Percentiles rank a stretch among this genome's conserved stretches.
Evolutionary conservation across 176 grass and related monocot species (phyloP).

Genomic region (Leersia perrieri): DNA sequence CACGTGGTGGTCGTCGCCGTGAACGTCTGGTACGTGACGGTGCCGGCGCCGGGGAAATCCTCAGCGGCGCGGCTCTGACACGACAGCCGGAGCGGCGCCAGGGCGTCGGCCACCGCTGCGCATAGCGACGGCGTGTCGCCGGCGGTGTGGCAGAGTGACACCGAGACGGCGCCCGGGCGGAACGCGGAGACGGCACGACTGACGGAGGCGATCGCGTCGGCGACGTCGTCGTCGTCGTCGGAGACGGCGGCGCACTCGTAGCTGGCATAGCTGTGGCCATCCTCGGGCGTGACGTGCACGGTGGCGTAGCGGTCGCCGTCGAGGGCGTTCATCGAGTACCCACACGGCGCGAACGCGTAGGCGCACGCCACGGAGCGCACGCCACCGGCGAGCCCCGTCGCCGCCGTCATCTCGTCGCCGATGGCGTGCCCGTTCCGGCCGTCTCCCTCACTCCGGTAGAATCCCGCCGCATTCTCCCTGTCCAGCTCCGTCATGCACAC

Average conservation of each 20-base stretch:
- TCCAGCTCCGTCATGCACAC: slow-evolving; percentile 53
- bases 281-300: slow-evolving; percentile 56
- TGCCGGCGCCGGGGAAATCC: slow-evolving; percentile 23
- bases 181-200: slow-evolving; percentile 15
- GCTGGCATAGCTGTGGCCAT: slow-evolving; percentile 53
- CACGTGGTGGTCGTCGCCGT: background rate
- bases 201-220: background rate
- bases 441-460: slow-evolving; percentile 27
- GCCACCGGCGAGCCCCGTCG: slow-evolving; percentile 15
- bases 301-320: slow-evolving; percentile 45
- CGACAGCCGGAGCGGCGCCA: slow-evolving; percentile 35
- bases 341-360: slow-evolving; percentile 46
- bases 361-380: slow-evolving; percentile 28
- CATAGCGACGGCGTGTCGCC: background rate
- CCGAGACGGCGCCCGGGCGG: slow-evolving; percentile 24
- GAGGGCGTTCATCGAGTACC: slow-evolving; percentile 53
- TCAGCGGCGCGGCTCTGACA: slow-evolving; percentile 21
- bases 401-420: slow-evolving; percentile 36
- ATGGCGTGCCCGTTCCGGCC: slow-evolving; percentile 13
- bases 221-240: background rate
- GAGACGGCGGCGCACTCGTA: slow-evolving; percentile 11
- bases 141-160: slow-evolving; percentile 14
- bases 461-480: background rate
- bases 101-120: slow-evolving; percentile 17
- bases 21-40: slow-evolving; percentile 46